Conservation (phyloP, 257 asterid species). For the Penstemon newberryi region DNA sequence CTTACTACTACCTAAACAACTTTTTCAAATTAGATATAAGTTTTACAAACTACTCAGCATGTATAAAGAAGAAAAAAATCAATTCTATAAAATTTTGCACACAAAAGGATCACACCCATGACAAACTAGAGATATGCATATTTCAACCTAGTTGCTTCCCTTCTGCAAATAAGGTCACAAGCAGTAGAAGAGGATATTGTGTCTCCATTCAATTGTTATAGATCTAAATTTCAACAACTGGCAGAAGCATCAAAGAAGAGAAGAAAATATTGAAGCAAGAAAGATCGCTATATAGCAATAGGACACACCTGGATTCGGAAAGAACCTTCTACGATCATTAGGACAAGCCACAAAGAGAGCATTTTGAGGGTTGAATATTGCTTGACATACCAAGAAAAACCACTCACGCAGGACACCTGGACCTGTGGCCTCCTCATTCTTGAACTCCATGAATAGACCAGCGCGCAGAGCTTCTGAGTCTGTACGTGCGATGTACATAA, state of each 20-base stretch:
- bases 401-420: slow-evolving; percentile 94
- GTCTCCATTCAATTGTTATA: not conserved
- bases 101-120: not conserved
- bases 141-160: slow-evolving; percentile 5
- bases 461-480: slow-evolving; percentile 57
- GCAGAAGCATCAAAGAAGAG: slow-evolving; percentile 16
- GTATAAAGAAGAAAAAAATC: not conserved
- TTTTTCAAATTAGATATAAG: not conserved
- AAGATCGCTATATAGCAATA: slow-evolving; percentile 11
- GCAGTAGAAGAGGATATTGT: not conserved
- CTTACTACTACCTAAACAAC: not conserved
- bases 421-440: slow-evolving; percentile 91
- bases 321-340: slow-evolving; percentile 83
- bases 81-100: not conserved
- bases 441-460: slow-evolving; percentile 85
- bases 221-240: slow-evolving; percentile 11
- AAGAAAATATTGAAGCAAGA: slow-evolving; percentile 10
- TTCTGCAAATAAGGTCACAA: not conserved
- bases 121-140: slow-evolving; percentile 12
- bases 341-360: slow-evolving; percentile 88
- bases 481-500: slow-evolving; percentile 62
- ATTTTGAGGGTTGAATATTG: slow-evolving; percentile 79
- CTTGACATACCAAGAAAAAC: slow-evolving; percentile 90
- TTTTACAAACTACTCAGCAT: not conserved
- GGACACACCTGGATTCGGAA: slow-evolving; percentile 80